Evolutionary conservation across 1,139 yeast genomes (phyloP).

Genomic region (Taiozyma sp.): DNA sequence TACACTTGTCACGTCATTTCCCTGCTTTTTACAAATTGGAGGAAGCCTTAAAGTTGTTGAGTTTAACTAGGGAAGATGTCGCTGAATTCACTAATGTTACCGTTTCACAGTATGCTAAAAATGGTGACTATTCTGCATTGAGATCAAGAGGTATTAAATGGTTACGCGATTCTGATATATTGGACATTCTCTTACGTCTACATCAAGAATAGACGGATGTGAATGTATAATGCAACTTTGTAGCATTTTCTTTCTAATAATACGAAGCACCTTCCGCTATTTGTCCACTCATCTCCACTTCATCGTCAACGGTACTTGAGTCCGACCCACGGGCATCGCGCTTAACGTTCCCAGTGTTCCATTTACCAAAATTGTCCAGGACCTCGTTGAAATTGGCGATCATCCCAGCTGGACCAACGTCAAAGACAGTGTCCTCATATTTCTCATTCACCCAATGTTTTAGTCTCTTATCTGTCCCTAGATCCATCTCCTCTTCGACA

Average conservation of each 20-base stretch:
- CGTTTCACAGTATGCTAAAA: slow-evolving; percentile 25
- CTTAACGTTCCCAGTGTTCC: slow-evolving; percentile 9
- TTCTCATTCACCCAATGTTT: slow-evolving; percentile 45
- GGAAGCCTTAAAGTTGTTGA: slow-evolving; percentile 35
- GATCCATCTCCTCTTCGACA: slow-evolving; percentile 13
- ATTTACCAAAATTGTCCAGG: slow-evolving; percentile 27
- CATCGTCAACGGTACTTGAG: neutral
- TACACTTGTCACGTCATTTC: slow-evolving; percentile 32
- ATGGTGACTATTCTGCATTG: slow-evolving; percentile 24
- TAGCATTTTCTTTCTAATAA: neutral
- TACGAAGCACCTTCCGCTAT: neutral
- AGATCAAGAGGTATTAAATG: slow-evolving; percentile 21
- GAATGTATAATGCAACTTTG: neutral
- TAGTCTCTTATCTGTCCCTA: slow-evolving; percentile 5
- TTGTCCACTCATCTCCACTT: slow-evolving; percentile 1
- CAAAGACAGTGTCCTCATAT: slow-evolving; percentile 48
- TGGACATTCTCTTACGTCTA: slow-evolving; percentile 31
- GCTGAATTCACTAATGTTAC: slow-evolving; percentile 26
- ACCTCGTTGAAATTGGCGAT: slow-evolving; percentile 57
- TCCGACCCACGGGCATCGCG: neutral
- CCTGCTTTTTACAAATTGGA: slow-evolving; percentile 34
- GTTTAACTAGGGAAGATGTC: slow-evolving; percentile 35
- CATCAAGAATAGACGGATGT: slow-evolving; percentile 1
- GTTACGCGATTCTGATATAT: slow-evolving; percentile 29
- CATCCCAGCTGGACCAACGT: slow-evolving; percentile 71